Base-by-base conservation (phyloP, 495 filamentous ascomycete species). In the Penicillium angulare region DNA sequence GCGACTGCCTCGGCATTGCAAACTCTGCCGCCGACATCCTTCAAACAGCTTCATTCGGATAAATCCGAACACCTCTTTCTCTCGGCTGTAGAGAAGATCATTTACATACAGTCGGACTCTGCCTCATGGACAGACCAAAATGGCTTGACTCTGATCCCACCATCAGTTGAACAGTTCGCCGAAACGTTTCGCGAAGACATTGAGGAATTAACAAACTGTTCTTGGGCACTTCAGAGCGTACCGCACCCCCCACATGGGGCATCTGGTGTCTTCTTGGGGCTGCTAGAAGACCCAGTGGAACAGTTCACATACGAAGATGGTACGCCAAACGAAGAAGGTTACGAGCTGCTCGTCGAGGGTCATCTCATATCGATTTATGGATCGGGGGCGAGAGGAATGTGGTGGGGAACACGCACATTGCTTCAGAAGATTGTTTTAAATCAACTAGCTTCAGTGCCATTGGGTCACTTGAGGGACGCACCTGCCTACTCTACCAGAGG, bases 391-490 rank as follows among this genome's bases (percentile, higher is more conserved):
- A 63, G 79, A 38, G 79, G 79, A 6, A 74, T 78, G 56, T 82
- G 72, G 67, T 81, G 79, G 79, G 79, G 77, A 38, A 80, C 79
- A 6, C 65, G 79, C 13, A 79, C 79, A 0, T 51, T 81, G 7
- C 56, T 81, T 6, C 79, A 82, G 51, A 56, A 76, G 53, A 43
- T 78, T 27, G 44, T 74, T 20, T 33, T 78, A 21, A 63, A 63
- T 45, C 31, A 9, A 47, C 53, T 6, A 56, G 57, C 7, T 45
- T 50, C 5, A n/a, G n/a, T n/a, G n/a, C 52, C 80, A 13, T 60
- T 59, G 6, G 20, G 73, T 10, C 55, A 43, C 12, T 49, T 64
- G 13, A 33, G 54, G 3, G 79, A 82, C 56, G 64, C 67, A 0
- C 79, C 79, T 0, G 74, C 77, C 15, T 78, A 71, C 46, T 50